A percentile compares a stretch with the other conserved stretches of the same genome.
These are phyloP conservation scores for Diospyros lotus DNA, from an alignment of 148 eudicot species.

Conservation along the genomic window DNA sequence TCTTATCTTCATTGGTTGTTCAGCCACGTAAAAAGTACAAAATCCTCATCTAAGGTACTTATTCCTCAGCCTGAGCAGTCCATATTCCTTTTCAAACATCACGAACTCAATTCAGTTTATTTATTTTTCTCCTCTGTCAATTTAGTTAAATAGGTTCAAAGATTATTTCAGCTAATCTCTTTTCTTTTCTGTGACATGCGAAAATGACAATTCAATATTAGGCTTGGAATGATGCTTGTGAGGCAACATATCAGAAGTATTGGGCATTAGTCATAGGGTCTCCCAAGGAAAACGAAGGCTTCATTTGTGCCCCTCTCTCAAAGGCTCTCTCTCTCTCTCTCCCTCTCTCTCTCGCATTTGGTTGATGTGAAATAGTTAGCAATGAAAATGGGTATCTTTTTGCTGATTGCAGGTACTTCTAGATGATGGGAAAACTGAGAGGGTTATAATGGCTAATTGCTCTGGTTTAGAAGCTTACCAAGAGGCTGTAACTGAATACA, in stretches of 20 bases:
- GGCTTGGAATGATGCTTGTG: slow-evolving; percentile 78
- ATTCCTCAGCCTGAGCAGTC: slow-evolving; percentile 16
- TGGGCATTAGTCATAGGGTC: slow-evolving; percentile 93
- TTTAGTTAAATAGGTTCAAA: no score
- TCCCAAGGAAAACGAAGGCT: slow-evolving; percentile 84
- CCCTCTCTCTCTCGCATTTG: background rate
- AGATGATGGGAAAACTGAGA: slow-evolving; percentile 86
- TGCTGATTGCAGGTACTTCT: slow-evolving; percentile 57
- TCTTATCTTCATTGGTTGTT: slow-evolving; percentile 66
- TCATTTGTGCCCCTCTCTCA: slow-evolving; percentile 75
- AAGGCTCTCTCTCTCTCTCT: slow-evolving; percentile 41
- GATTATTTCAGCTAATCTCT: no score
- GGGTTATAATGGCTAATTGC: slow-evolving; percentile 69
- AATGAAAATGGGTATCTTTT: background rate
- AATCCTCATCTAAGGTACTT: slow-evolving; percentile 55
- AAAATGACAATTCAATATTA: slow-evolving; percentile 17
- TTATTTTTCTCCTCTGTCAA: background rate
- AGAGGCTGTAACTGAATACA: slow-evolving; percentile 87
- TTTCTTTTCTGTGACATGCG: no score
- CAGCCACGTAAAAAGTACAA: slow-evolving; percentile 47
- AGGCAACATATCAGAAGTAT: slow-evolving; percentile 64
- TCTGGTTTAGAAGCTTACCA: slow-evolving; percentile 72
- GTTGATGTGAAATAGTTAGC: background rate
- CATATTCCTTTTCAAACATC: slow-evolving; percentile 1
- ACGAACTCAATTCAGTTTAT: background rate